Evolutionary conservation across 1,284 basidiomycete genomes (phyloP), one percentile per base, ranked within the genome.

Genomic region (Trichosporon sp.): DNA sequence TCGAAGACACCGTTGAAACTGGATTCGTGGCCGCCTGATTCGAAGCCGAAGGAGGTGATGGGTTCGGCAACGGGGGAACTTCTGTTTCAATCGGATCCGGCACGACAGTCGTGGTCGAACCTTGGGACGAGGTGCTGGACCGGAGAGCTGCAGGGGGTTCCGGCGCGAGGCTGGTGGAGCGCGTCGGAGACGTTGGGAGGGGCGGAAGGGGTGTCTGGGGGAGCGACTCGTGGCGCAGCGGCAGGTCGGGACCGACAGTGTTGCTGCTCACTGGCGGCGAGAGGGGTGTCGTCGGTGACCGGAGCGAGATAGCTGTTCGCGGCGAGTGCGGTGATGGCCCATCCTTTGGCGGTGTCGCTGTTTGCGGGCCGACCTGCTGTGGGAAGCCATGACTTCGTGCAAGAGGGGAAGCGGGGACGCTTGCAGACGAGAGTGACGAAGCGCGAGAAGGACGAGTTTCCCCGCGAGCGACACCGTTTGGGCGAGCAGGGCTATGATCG

Each of bases 401-500:
- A 16, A 19, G 32, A 6, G 59, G 59, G 32, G 59, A 37, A n/a
- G 31, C 4, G 59, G 59, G 59, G 16, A 63, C 14, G 59, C 59
- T 63, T 63, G 59, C 59, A 63, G 59, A 63, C 59, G 59, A 35
- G 11, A 35, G 59, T 32, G 59, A 37, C 59, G 59, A 63, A 63
- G 59, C 16, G 32, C 59, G 59, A 63, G 59, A n/a, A 35, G 59
- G 59, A 63, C 59, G 59, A 63, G 59, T 31, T 63, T 63, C 12
- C 31, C 59, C 32, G 59, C 31, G 32, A 63, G 59, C 31, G 59
- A 63, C 14, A n/a, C 59, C 59, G 59, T 37, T 63, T 35, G 59
- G 59, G 59, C 59, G 59, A 63, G 59, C 59, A 63, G 31, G 31
- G 59, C 59, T 63, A 63, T 35, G 32, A 63, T 63, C 59, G 59